Evolutionary conservation across 2,329 filamentous ascomycete genomes (phyloP).

Genomic region (Ascochyta rabiei): DNA sequence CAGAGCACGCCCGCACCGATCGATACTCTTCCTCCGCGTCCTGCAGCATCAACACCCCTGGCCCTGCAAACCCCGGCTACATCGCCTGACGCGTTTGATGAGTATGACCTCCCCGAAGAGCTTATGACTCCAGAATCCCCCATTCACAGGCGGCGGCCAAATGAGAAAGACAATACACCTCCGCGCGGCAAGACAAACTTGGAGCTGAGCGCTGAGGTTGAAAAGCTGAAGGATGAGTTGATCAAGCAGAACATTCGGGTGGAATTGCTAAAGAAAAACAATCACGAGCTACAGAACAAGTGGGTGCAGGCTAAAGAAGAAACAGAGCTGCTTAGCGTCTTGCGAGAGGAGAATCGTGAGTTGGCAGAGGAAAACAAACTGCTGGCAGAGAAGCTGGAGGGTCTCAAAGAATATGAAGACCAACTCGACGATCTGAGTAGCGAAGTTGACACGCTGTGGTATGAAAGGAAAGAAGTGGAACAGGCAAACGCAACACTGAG

Average conservation of each 20-base stretch:
- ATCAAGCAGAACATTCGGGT: conserved; percentile 43
- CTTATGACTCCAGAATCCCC: conserved; percentile 37
- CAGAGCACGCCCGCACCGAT: conserved; percentile 5
- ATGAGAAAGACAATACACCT: conserved; percentile 24
- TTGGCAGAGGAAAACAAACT: conserved; percentile 33
- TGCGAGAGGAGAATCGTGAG: conserved; percentile 36
- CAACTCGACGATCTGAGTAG: conserved; percentile 19
- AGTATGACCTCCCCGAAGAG: conserved; percentile 41
- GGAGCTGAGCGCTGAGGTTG: conserved; percentile 37
- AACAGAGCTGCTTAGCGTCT: conserved; percentile 33
- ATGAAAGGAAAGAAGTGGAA: conserved; percentile 23
- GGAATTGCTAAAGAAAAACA: conserved; percentile 38
- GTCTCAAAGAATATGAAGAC: conserved; percentile 27
- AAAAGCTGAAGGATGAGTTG: conserved; percentile 32
- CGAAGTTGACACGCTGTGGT: conserved; percentile 21
- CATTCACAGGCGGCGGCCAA: conserved; percentile 34
- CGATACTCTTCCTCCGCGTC: neutral
- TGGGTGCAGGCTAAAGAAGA: conserved; percentile 33
- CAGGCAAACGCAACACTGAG: conserved; percentile 31
- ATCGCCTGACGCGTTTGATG: conserved; percentile 28
- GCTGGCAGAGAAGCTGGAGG: conserved; percentile 28
- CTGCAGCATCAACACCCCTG: conserved; percentile 1
- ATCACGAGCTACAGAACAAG: conserved; percentile 36
- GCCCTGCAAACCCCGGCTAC: conserved; percentile 9
- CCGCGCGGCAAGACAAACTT: conserved; percentile 36